A percentile compares a stretch with the other conserved stretches of the same genome.
These are phyloP conservation scores for Puccinia horiana DNA, from an alignment of 1,284 basidiomycete species.

Conservation along the genomic window DNA sequence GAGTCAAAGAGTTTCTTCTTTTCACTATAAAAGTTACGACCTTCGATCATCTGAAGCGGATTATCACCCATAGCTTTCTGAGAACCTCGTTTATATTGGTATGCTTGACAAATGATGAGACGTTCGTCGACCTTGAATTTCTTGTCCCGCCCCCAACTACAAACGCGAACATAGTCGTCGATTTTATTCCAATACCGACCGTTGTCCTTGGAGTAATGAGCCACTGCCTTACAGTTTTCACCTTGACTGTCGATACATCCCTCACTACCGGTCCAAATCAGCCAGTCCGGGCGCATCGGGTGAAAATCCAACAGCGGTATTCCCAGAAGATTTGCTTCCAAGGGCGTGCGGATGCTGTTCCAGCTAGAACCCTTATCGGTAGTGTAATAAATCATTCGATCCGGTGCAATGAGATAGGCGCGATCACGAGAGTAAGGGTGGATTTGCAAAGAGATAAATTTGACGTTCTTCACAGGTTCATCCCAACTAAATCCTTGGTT, in stretches of 20 bases:
- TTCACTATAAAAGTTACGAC: slow-evolving; percentile 72
- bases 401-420: slow-evolving; percentile 82
- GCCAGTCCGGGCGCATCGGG: slow-evolving; percentile 72
- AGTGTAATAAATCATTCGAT: slow-evolving; percentile 72
- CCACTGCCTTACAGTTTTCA: slow-evolving; percentile 68
- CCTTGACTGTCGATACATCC: slow-evolving; percentile 65
- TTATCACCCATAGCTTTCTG: slow-evolving; percentile 70
- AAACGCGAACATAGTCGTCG: slow-evolving; percentile 84
- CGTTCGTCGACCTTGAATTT: slow-evolving; percentile 76
- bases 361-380: slow-evolving; percentile 75
- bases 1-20: slow-evolving; percentile 78
- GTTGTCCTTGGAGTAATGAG: slow-evolving; percentile 73
- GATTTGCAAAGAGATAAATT: slow-evolving; percentile 80
- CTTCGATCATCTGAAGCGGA: slow-evolving; percentile 76
- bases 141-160: slow-evolving; percentile 84
- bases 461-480: slow-evolving; percentile 64
- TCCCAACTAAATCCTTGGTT: slow-evolving; percentile 94
- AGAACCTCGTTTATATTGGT: slow-evolving; percentile 75
- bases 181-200: slow-evolving; percentile 75
- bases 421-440: slow-evolving; percentile 77
- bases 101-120: slow-evolving; percentile 90
- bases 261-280: slow-evolving; percentile 83
- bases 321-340: slow-evolving; percentile 75
- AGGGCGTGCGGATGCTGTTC: slow-evolving; percentile 67
- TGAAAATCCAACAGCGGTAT: slow-evolving; percentile 83